phyloP scores from a whole-genome alignment of 257 asterid species.

The Penstemon newberryi region DNA sequence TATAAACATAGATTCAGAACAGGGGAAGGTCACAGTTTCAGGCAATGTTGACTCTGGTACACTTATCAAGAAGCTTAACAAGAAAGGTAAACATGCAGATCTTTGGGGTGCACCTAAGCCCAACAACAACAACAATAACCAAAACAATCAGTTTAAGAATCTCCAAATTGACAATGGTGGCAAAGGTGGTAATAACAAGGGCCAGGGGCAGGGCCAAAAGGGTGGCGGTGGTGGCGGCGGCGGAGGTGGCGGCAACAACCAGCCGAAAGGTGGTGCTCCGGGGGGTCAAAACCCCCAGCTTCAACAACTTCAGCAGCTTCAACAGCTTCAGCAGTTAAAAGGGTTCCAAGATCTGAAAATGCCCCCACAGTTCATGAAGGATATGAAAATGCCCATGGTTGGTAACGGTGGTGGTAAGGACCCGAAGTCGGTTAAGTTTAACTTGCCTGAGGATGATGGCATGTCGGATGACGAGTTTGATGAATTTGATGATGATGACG shows the following conservation, averaged over 20 bases:
- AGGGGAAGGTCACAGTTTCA: constrained; percentile 88
- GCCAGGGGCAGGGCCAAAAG: constrained; percentile 35
- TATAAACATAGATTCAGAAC: constrained; percentile 69
- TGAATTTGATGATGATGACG: constrained; percentile 40
- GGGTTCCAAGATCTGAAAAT: constrained; percentile 58
- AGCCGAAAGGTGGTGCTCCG: constrained; percentile 33
- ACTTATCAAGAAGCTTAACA: constrained; percentile 77
- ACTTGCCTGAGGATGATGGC: constrained; percentile 53
- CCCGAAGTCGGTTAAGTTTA: constrained; percentile 59
- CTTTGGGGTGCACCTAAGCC: constrained; percentile 84
- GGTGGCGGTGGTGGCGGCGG: constrained; percentile 31
- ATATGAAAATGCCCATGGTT: constrained; percentile 40
- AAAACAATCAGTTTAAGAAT: constrained; percentile 58
- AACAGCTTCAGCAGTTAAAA: constrained; percentile 52
- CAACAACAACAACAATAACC: constrained; percentile 44
- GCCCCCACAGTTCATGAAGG: constrained; percentile 51
- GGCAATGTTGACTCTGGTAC: constrained; percentile 83
- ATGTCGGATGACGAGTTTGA: constrained; percentile 42
- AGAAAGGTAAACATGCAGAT: constrained; percentile 82
- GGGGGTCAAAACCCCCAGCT: constrained; percentile 41
- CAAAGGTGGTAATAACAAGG: constrained; percentile 51
- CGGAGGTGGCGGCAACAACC: constrained; percentile 32
- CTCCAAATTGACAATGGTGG: constrained; percentile 60
- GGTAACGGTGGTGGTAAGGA: constrained; percentile 30
- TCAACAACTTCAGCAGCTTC: constrained; percentile 45